Evolutionary conservation across 1,139 yeast species (phyloP), one percentile per base, ranked within the genome.

Genomic region (Scheffersomyces quercinus): DNA sequence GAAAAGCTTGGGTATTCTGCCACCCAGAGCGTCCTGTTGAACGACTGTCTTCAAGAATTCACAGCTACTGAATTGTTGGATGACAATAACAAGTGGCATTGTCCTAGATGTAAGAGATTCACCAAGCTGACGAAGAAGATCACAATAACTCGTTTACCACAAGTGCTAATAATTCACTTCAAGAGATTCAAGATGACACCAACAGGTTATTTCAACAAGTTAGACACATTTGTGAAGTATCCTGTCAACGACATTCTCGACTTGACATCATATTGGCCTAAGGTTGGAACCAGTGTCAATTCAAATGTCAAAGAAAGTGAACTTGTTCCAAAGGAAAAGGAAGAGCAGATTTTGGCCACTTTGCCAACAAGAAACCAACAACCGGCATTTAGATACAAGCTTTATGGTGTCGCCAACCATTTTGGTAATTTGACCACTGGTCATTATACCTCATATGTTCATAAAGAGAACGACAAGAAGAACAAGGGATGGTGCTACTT

Each of bases 361-460:
- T 67, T 87, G 36, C 95, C 96, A 0, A 58, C 72, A 0, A 71
- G 96, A 50, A 90, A 88, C 20, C 97, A 90, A 64, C 62, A 64
- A 0, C 85, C 95, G 1, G 97, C 97, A 3, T 90, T 87, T 63
- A 70, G 77, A 30, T 93, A 91, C 62, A 81, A 81, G 51, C 67
- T 93, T 31, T 88, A 83, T 54, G 96, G 87, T 0, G 96, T 91
- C 29, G 93, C 91, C n/a, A 87, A 88, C 54, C 99, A 93, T 64
- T 79, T 73, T 50, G 98, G 99, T 2, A 68, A 73, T 28, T 70
- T 91, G 39, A 80, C 85, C 38, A 89, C 96, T 2, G 98, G 99
- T 0, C 99, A 93, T 65, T 93, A 93, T 62, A 93, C 98, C 0
- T 76, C 96, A 0, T 86, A 82, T 57, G 95, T 89, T 2, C 71